These are phyloP conservation scores for Mrakia frigida DNA, from an alignment of 768 basidiomycete species.

Conservation along the genomic window DNA sequence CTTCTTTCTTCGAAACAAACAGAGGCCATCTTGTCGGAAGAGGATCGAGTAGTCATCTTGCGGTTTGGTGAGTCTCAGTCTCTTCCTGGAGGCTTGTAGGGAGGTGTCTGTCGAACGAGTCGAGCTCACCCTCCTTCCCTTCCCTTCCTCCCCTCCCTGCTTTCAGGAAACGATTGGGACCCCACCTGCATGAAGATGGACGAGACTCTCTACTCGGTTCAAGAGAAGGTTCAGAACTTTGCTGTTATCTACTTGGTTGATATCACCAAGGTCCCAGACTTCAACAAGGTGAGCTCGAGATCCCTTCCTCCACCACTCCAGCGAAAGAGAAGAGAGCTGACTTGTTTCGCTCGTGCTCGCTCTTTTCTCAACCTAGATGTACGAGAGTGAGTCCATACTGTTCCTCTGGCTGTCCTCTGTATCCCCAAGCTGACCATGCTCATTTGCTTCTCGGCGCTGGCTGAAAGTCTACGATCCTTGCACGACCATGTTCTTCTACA, in stretches of 20 bases:
- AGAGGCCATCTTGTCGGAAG: slow-evolving; percentile 93
- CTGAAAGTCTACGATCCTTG: slow-evolving; percentile 75
- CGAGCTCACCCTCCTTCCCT: background rate
- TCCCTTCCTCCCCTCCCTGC: background rate
- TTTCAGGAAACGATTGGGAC: slow-evolving; percentile 49
- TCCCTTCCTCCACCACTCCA: background rate
- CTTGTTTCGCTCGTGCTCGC: background rate
- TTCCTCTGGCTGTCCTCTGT: background rate
- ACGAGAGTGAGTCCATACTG: slow-evolving; percentile 63
- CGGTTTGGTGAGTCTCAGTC: slow-evolving; percentile 64
- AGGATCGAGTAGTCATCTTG: slow-evolving; percentile 88
- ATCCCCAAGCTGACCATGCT: background rate
- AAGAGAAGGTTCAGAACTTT: slow-evolving; percentile 97
- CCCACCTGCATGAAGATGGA: slow-evolving; percentile 98
- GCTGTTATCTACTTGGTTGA: slow-evolving; percentile 93
- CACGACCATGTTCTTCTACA: slow-evolving; percentile 50
- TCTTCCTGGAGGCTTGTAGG: background rate
- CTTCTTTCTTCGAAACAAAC: background rate
- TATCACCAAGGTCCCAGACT: slow-evolving; percentile 95
- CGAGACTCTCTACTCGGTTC: slow-evolving; percentile 84
- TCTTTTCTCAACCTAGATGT: slow-evolving; percentile 61
- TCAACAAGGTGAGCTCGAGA: slow-evolving; percentile 72
- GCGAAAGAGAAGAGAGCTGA: background rate
- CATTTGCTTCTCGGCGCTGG: too few species aligned
- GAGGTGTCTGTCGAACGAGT: background rate